phyloP scores from a whole-genome alignment of 306 rosid species.

The Herpetospermum pedunculosum region DNA sequence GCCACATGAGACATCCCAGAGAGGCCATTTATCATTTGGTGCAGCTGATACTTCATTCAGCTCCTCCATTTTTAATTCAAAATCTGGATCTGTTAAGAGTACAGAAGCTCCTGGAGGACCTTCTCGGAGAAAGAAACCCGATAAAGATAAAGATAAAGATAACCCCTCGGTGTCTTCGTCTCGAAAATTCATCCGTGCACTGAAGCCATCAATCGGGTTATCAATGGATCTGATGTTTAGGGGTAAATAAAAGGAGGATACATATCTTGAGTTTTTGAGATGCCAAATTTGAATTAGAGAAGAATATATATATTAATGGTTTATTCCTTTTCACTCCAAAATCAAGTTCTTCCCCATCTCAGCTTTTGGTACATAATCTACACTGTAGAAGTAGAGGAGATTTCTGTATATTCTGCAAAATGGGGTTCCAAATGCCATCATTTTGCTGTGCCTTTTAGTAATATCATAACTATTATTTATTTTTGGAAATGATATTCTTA shows the following conservation, averaged over 20 bases:
- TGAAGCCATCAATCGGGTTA: conserved; percentile 59
- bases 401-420: conserved; percentile 4
- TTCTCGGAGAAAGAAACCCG: conserved; percentile 32
- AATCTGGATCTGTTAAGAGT: conserved; percentile 30
- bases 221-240: conserved; percentile 42
- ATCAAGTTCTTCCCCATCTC: background rate
- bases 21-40: conserved; percentile 58
- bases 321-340: background rate
- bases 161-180: conserved; percentile 45
- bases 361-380: background rate
- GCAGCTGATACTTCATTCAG: conserved; percentile 43
- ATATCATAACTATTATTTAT: background rate
- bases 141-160: conserved; percentile 30
- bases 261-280: conserved; percentile 6
- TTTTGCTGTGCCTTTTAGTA: background rate
- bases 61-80: conserved; percentile 42
- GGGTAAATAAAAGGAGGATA: conserved; percentile 26
- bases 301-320: background rate
- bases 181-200: conserved; percentile 48
- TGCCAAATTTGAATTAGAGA: background rate
- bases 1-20: conserved; percentile 40
- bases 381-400: background rate
- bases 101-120: conserved; percentile 33
- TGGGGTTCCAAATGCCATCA: background rate
- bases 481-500: background rate